Percentiles rank a stretch among this genome's conserved stretches.
Conservation (phyloP, 1,284 basidiomycete genomes). For the Entoloma clypeatum region DNA sequence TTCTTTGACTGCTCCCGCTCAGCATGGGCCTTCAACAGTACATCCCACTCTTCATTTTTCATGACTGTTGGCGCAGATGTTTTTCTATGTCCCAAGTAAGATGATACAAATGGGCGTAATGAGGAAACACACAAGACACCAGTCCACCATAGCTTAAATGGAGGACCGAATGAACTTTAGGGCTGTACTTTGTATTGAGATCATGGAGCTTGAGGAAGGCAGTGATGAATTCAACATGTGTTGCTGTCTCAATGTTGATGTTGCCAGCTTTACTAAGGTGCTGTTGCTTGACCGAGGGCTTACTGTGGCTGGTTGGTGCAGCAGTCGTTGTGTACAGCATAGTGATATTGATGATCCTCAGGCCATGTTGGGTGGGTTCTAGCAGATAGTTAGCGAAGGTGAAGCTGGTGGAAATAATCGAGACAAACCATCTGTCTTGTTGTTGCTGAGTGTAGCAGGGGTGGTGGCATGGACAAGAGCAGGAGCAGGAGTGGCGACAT, state of each 20-base stretch:
- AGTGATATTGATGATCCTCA: constrained; percentile 1
- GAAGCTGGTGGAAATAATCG: too few species aligned
- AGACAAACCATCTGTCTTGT: too few species aligned
- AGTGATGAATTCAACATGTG: constrained; percentile 12
- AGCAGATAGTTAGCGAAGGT: too few species aligned
- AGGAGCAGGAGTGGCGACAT: too few species aligned
- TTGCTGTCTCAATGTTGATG: constrained; percentile 4
- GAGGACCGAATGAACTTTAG: constrained; percentile 15
- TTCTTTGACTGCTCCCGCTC: constrained; percentile 9
- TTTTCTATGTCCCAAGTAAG: constrained; percentile 13
- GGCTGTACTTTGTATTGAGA: constrained; percentile 15
- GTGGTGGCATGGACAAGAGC: too few species aligned
- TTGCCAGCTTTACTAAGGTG: not conserved
- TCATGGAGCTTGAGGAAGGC: constrained; percentile 14
- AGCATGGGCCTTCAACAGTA: constrained; percentile 8
- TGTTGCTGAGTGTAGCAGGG: too few species aligned
- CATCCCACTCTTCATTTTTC: constrained; percentile 10
- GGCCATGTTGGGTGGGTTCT: too few species aligned
- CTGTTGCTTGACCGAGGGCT: not conserved
- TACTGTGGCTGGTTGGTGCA: not conserved
- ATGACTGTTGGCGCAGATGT: constrained; percentile 11
- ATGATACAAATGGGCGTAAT: constrained; percentile 2
- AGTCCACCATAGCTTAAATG: constrained; percentile 22
- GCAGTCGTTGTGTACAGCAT: not conserved
- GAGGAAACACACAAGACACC: constrained; percentile 16